Conservation (phyloP, 1,284 basidiomycete genomes). For the Earliella scabrosa region DNA sequence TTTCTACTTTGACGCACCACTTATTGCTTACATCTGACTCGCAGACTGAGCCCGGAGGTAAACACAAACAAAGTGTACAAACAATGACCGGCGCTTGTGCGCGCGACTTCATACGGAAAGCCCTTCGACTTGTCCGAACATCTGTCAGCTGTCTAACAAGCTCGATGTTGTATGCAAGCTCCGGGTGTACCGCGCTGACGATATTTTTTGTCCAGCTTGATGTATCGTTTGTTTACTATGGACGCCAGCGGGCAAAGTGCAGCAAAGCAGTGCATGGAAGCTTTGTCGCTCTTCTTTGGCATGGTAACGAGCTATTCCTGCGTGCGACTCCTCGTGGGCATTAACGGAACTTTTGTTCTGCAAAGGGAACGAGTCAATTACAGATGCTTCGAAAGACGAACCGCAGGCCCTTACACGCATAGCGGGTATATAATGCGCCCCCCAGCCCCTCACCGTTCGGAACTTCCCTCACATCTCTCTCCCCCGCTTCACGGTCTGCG, state of each 20-base stretch:
- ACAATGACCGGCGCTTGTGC: neutral
- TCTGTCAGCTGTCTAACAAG: too few relatives aligned
- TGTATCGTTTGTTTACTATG: neutral
- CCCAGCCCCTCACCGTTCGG: too few relatives aligned
- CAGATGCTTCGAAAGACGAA: neutral
- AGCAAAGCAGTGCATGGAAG: neutral
- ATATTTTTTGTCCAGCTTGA: neutral
- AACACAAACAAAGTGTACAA: neutral
- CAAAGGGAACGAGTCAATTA: neutral
- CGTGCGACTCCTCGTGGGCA: neutral
- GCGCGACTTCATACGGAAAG: neutral
- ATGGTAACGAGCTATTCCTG: neutral
- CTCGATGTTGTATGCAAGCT: neutral
- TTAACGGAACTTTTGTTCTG: neutral
- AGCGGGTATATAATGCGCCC: neutral
- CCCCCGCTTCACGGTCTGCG: neutral
- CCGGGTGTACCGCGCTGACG: neutral
- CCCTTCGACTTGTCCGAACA: too few relatives aligned
- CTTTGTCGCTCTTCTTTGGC: neutral
- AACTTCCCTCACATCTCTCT: neutral
- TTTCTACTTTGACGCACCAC: too few relatives aligned
- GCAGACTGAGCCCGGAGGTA: neutral
- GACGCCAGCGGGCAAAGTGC: neutral
- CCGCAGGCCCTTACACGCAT: neutral
- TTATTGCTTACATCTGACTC: neutral